These are phyloP conservation scores for Stephanodiscus triporus DNA, from an alignment of 108 stramenopile genomes.

Conservation along the genomic window DNA sequence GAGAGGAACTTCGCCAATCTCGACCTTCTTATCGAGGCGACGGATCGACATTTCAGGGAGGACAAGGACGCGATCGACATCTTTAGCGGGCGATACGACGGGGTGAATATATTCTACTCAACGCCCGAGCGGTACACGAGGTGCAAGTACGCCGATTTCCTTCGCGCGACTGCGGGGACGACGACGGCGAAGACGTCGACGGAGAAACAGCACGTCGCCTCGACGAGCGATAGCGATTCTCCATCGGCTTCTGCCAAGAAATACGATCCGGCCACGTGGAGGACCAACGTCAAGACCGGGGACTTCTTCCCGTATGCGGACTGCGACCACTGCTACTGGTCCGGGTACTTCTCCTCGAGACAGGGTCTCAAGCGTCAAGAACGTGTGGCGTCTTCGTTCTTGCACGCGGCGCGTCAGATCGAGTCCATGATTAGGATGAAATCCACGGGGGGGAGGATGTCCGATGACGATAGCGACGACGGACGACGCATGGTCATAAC, in stretches of 20 bases:
- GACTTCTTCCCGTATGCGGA: conserved; percentile 97
- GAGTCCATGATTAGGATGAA: conserved; percentile 54
- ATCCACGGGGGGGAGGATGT: neutral
- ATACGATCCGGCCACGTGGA: conserved; percentile 23
- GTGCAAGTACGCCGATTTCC: conserved; percentile 74
- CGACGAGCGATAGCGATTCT: neutral
- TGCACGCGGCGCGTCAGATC: conserved; percentile 80
- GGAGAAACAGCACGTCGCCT: neutral
- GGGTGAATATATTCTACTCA: conserved; percentile 88
- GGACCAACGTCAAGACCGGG: conserved; percentile 63
- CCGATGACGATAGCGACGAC: neutral
- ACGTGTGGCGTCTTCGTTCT: conserved; percentile 72
- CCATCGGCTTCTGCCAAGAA: neutral
- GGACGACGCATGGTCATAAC: neutral
- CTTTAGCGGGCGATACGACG: conserved; percentile 62
- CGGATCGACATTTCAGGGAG: conserved; percentile 23
- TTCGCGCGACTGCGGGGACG: conserved; percentile 39
- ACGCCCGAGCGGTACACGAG: conserved; percentile 86
- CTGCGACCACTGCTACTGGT: conserved; percentile 92
- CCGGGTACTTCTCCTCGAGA: conserved; percentile 93
- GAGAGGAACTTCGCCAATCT: conserved; percentile 57
- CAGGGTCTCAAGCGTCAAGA: conserved; percentile 86
- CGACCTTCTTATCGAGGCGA: conserved; percentile 58
- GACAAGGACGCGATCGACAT: conserved; percentile 34
- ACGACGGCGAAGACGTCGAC: no score